phyloP scores from a whole-genome alignment of 495 filamentous ascomycete genomes.

The Penicillium chermesinum region DNA sequence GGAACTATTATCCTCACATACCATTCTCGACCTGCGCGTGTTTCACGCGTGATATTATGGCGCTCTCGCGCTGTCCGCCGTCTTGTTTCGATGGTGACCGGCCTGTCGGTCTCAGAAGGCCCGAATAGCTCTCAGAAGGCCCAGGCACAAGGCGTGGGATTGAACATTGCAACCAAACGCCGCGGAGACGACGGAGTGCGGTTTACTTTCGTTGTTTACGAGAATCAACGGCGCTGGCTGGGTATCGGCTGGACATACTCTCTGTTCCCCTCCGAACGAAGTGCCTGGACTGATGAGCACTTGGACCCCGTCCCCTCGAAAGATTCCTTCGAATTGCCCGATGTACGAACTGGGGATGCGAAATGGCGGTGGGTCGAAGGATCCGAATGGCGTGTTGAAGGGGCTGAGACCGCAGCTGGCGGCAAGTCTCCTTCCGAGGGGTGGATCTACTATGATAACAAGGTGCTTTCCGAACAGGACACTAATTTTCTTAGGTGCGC shows the following conservation, averaged over 20 bases:
- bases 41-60: constrained; percentile 86
- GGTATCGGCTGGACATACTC: constrained; percentile 93
- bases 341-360: constrained; percentile 74
- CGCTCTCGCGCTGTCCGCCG: constrained; percentile 69
- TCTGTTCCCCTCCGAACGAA: constrained; percentile 80
- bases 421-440: constrained; percentile 59
- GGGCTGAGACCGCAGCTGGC: constrained; percentile 44
- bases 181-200: constrained; percentile 66
- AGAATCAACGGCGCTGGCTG: constrained; percentile 95
- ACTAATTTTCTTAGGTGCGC: too few relatives aligned
- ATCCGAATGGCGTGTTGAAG: constrained; percentile 84
- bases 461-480: too few relatives aligned
- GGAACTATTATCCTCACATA: constrained; percentile 84
- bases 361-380: constrained; percentile 85
- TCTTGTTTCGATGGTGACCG: constrained; percentile 64
- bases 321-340: constrained; percentile 79
- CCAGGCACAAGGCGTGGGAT: constrained; percentile 37
- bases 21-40: constrained; percentile 82
- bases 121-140: constrained; percentile 23
- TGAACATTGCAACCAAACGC: constrained; percentile 47
- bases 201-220: constrained; percentile 93
- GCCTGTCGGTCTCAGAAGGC: constrained; percentile 59
- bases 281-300: constrained; percentile 94
- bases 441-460: constrained; percentile 98
- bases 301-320: constrained; percentile 72